Conservation (phyloP, 495 filamentous ascomycete species). For the Penicillium antarcticum region DNA sequence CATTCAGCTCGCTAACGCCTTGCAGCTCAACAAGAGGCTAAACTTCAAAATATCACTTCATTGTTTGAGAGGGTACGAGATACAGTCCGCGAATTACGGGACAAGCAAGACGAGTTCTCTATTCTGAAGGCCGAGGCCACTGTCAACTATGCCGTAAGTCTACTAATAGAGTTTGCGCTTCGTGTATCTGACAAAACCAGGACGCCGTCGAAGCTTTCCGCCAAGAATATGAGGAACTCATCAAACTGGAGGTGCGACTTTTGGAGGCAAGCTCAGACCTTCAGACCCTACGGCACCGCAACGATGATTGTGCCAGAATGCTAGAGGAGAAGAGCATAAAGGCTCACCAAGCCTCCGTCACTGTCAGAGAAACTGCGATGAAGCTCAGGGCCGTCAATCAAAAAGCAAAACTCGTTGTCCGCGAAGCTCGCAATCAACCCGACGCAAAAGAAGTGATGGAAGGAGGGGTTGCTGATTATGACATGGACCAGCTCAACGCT, state of each 20-base stretch:
- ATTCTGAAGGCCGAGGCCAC: conserved; percentile 61
- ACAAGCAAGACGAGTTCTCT: conserved; percentile 53
- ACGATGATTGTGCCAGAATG: conserved; percentile 51
- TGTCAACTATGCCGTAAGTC: conserved; percentile 62
- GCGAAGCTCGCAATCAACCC: conserved; percentile 8
- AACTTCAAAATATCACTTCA: conserved; percentile 38
- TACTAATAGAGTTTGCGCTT: not conserved
- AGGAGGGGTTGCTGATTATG: conserved; percentile 37
- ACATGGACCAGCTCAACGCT: conserved; percentile 61
- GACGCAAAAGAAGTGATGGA: conserved; percentile 31
- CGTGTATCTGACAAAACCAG: conserved; percentile 32
- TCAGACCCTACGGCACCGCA: conserved; percentile 58
- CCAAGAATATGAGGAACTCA: conserved; percentile 55
- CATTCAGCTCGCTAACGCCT: conserved; percentile 10
- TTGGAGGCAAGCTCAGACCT: conserved; percentile 81
- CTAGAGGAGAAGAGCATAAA: conserved; percentile 46
- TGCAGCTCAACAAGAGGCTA: conserved; percentile 52
- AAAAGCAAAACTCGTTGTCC: conserved; percentile 31
- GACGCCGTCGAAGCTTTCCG: conserved; percentile 58
- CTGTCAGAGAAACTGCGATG: conserved; percentile 20
- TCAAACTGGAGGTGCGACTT: conserved; percentile 63
- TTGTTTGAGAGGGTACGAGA: conserved; percentile 40
- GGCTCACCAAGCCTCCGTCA: conserved; percentile 13
- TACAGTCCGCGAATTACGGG: conserved; percentile 39
- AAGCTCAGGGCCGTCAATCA: conserved; percentile 20